These are phyloP conservation scores for Endotrypanum monterogeii DNA, from an alignment of 208 protist species.

Conservation along the genomic window DNA sequence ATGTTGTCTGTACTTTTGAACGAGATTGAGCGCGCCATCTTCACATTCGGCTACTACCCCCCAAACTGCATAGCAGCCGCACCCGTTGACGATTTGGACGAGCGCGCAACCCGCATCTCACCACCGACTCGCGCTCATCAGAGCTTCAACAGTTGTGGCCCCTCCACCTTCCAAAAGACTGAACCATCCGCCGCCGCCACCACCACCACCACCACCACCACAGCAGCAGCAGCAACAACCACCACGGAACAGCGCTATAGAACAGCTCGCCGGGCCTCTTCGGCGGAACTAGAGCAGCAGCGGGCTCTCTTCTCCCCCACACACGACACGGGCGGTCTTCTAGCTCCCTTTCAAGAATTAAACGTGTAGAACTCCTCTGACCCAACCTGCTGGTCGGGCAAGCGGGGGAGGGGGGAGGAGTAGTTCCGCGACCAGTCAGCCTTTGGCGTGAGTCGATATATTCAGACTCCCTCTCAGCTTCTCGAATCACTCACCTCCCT, in stretches of 20 bases:
- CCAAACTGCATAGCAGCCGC: conserved; percentile 13
- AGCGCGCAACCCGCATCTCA: background rate
- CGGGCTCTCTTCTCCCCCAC: conserved; percentile 54
- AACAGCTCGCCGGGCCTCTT: conserved; percentile 9
- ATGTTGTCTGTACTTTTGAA: conserved; percentile 8
- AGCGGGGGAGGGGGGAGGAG: background rate
- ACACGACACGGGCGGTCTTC: conserved; percentile 36
- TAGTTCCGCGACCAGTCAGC: background rate
- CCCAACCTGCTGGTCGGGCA: background rate
- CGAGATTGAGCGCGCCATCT: conserved; percentile 24
- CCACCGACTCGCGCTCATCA: background rate
- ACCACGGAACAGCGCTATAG: background rate
- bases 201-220: no score
- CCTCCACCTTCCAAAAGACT: conserved; percentile 8
- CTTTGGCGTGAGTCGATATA: no score
- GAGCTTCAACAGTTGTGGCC: conserved; percentile 7
- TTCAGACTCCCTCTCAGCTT: background rate
- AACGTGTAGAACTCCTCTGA: conserved; percentile 16
- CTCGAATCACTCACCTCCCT: background rate
- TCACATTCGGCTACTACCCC: conserved; percentile 28
- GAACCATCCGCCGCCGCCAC: background rate
- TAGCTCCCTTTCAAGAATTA: conserved; percentile 46
- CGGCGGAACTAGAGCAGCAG: conserved; percentile 29
- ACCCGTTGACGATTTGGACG: conserved; percentile 1
- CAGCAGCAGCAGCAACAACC: conserved; percentile 13